Evolutionary conservation across 139 green algal species (phyloP), one percentile per base, ranked within the genome.

Genomic region (Volvox reticuliferus): DNA sequence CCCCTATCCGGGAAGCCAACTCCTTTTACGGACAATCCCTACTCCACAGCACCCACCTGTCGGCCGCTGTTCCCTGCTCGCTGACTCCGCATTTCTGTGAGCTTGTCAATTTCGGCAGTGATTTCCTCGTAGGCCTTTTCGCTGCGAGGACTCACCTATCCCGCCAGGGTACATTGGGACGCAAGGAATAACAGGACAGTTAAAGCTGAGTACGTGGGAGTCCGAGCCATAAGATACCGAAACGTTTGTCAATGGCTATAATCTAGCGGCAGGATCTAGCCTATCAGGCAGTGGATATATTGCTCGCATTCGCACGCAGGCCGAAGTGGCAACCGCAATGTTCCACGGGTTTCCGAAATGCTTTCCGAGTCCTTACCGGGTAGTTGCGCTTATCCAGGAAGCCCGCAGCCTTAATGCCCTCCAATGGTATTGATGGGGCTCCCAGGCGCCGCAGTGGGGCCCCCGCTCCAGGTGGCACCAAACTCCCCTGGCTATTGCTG

Each of bases 111-210:
- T 86, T 95, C 94, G 0, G 79, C 71, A 5, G 73, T 80, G 62
- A 96, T 91, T 76, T 79, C 89, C 1, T 93, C 67, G 63, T 94
- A 96, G 2, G 95, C 95, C 3, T 50, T 36, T n/a, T 94, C 91
- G 84, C 88, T 95, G 61, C 91, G 87, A 1, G 95, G 95, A 21
- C 91, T 93, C 50, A 90, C 50, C 86, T 90, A n/a, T 92, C 63
- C 65, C 65, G 16, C 12, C 65, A 5, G 44, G 44, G 44, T 55
- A 55, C 44, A 55, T 9, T 9, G 9, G 44, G 44, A 14, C 9
- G 44, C 44, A 9, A 5, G 9, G 44, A 55, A 55, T 55, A 55
- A 55, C 44, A 55, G 5, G 44, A 55, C 5, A 5, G 44, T 55
- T 5, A 55, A 55, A 55, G 44, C 44, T 55, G 44, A 9, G 44